These are phyloP conservation scores for Colletotrichum orchidophilum DNA, from an alignment of 2,329 filamentous ascomycete genomes.

Conservation along the genomic window DNA sequence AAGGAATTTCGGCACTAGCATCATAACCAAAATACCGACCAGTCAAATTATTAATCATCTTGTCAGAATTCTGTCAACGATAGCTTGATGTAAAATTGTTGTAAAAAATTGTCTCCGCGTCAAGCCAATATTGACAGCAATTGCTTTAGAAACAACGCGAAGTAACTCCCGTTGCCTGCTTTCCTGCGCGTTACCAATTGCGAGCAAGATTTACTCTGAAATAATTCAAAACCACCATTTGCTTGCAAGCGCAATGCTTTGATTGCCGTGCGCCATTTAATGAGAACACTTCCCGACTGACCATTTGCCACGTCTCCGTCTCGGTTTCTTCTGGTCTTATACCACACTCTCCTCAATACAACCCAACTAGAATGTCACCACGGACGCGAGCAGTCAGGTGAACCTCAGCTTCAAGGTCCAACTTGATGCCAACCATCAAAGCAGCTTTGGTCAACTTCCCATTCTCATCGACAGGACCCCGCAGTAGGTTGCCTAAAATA, in stretches of 20 bases:
- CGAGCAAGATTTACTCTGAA: background rate
- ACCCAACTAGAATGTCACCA: conserved; percentile 68
- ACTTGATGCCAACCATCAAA: conserved; percentile 69
- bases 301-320: background rate
- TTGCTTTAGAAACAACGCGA: background rate
- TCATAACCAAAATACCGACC: too few species aligned
- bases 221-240: background rate
- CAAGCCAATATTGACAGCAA: background rate
- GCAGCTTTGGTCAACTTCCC: conserved; percentile 67
- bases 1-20: too few species aligned
- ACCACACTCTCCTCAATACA: conserved; percentile 52
- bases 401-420: conserved; percentile 70
- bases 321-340: background rate
- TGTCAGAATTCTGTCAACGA: too few species aligned
- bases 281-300: background rate
- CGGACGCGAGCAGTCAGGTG: conserved; percentile 68
- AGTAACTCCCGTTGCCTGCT: background rate
- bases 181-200: background rate
- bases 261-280: background rate
- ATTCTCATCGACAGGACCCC: conserved; percentile 64
- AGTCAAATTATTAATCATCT: too few species aligned
- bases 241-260: background rate
- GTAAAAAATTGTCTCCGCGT: background rate
- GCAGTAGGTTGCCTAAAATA: conserved; percentile 61
- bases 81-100: background rate